Conservation (phyloP, 768 basidiomycete genomes). For the Mycena haematopus region DNA sequence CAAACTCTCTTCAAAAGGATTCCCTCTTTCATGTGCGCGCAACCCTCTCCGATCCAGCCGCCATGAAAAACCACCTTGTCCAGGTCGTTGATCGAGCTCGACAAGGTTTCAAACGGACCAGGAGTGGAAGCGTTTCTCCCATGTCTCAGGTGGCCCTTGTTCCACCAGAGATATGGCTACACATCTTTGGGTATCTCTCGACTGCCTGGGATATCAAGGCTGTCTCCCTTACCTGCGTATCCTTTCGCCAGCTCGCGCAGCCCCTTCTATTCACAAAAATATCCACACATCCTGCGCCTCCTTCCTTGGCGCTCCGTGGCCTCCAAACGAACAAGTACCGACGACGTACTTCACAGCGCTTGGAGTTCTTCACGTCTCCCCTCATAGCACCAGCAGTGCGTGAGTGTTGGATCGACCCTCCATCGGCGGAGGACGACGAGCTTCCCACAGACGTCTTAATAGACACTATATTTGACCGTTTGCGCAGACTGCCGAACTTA, state of each 20-base stretch:
- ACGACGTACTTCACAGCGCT: conserved; percentile 17
- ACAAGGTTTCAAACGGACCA: conserved; percentile 29
- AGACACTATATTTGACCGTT: conserved; percentile 28
- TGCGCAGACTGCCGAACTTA: conserved; percentile 27
- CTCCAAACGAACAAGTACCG: conserved; percentile 19
- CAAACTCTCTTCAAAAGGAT: no score
- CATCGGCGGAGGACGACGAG: conserved; percentile 25
- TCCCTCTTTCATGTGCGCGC: not conserved
- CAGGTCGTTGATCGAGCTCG: conserved; percentile 28
- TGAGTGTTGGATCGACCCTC: conserved; percentile 29
- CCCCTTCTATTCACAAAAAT: conserved; percentile 27
- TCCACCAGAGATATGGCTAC: conserved; percentile 26
- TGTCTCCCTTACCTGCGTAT: conserved; percentile 23
- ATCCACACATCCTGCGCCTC: conserved; percentile 19
- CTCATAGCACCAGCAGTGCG: conserved; percentile 29
- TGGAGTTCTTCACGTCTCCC: conserved; percentile 27
- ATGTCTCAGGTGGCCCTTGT: conserved; percentile 9
- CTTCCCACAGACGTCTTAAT: conserved; percentile 28
- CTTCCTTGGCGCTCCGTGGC: conserved; percentile 6
- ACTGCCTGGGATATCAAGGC: conserved; percentile 18
- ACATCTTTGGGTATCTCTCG: conserved; percentile 24
- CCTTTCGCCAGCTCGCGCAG: conserved; percentile 27
- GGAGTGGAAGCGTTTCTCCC: conserved; percentile 15
- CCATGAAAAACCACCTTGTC: conserved; percentile 31
- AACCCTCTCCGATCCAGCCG: not conserved